Evolutionary conservation across 495 filamentous ascomycete genomes (phyloP).

Genomic region (Penicillium egyptiacum): DNA sequence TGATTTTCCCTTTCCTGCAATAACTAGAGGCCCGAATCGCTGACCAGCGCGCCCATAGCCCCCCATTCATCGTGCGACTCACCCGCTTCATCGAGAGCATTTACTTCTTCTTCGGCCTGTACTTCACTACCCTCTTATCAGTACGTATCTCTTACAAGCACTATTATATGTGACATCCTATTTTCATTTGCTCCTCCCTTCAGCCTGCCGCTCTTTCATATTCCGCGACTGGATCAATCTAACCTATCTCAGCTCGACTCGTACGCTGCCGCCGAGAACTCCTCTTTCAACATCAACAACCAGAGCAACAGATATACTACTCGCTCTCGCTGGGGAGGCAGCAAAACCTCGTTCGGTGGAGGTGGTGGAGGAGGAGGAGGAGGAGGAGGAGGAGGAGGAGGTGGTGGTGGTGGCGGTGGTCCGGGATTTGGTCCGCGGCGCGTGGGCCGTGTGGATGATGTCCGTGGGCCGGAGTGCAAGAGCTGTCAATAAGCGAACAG

Average conservation of each 20-base stretch:
- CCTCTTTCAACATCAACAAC: slow-evolving; percentile 57
- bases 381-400: too few species aligned
- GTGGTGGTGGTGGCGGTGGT: slow-evolving; percentile 33
- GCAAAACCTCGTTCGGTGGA: slow-evolving; percentile 24
- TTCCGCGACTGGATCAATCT: neutral
- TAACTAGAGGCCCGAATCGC: slow-evolving; percentile 15
- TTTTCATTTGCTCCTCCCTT: neutral
- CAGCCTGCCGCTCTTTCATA: neutral
- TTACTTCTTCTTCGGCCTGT: slow-evolving; percentile 47
- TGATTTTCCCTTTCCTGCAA: slow-evolving; percentile 20
- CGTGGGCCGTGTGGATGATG: slow-evolving; percentile 44
- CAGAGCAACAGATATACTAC: slow-evolving; percentile 22
- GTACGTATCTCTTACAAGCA: slow-evolving; percentile 21
- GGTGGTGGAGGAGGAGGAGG: too few species aligned
- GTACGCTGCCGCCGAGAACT: slow-evolving; percentile 62
- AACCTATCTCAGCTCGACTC: slow-evolving; percentile 55
- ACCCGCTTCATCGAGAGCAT: slow-evolving; percentile 44
- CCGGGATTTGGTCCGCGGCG: slow-evolving; percentile 32
- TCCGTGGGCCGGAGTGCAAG: slow-evolving; percentile 42
- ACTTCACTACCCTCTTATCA: slow-evolving; percentile 45
- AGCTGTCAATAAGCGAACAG: slow-evolving; percentile 28
- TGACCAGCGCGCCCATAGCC: slow-evolving; percentile 36
- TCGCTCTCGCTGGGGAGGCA: slow-evolving; percentile 27
- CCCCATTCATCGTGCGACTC: slow-evolving; percentile 46
- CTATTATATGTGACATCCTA: neutral